Percentiles rank a stretch among this genome's conserved stretches.
Evolutionary conservation across 2,329 filamentous ascomycete species (phyloP).

Genomic region (Orbilia ellipsospora): DNA sequence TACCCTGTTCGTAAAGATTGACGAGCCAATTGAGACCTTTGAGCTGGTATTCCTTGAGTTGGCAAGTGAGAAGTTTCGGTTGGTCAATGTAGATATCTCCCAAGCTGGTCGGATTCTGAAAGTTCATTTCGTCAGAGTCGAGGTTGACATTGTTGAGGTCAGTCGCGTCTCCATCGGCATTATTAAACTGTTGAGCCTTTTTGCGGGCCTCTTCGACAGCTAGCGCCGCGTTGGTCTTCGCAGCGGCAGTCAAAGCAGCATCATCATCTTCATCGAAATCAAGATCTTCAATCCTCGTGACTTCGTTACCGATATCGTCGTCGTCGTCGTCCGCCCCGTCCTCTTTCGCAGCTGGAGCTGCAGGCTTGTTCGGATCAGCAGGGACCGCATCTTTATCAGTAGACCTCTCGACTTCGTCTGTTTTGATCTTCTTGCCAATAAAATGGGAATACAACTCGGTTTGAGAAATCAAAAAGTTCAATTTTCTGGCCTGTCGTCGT

Average conservation of each 20-base stretch:
- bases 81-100: conserved; percentile 95
- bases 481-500: conserved; percentile 95
- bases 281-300: conserved; percentile 92
- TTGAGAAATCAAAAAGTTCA: conserved; percentile 99
- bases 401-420: conserved; percentile 89
- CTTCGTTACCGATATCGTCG: conserved; percentile 71
- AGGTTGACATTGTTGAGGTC: conserved; percentile 61
- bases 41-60: conserved; percentile 97
- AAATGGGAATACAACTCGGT: conserved; percentile 99
- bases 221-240: conserved; percentile 94
- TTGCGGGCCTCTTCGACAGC: conserved; percentile 94
- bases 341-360: conserved; percentile 6
- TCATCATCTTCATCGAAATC: conserved; percentile 98
- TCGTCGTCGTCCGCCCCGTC: conserved; percentile 61
- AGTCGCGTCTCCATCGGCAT: conserved; percentile 59
- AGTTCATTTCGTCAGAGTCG: conserved; percentile 96
- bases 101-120: conserved; percentile 96
- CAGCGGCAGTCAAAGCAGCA: conserved; percentile 79
- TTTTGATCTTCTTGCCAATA: conserved; percentile 99
- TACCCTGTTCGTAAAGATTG: conserved; percentile 98
- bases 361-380: conserved; percentile 17
- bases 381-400: conserved; percentile 77
- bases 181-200: conserved; percentile 86
- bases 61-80: conserved; percentile 89
- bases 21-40: conserved; percentile 99